Conservation (phyloP, 352 stramenopile genomes). For the Globisporangium splendens region DNA sequence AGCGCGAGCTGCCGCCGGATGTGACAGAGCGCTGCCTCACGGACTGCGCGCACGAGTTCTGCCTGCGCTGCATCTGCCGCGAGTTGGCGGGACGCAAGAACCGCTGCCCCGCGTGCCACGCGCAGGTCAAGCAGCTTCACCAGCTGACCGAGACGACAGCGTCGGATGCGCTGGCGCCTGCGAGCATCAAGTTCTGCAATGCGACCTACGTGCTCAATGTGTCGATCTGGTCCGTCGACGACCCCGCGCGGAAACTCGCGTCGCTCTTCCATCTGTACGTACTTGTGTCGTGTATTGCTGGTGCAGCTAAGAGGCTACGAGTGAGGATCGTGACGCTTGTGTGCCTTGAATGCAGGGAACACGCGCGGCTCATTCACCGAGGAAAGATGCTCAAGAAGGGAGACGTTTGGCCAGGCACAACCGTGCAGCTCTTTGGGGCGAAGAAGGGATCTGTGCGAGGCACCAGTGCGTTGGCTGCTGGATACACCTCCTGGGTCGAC, state of each 20-base stretch:
- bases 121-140: slow-evolving; percentile 51
- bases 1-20: slow-evolving; percentile 28
- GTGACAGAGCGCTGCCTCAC: slow-evolving; percentile 53
- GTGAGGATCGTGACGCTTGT: too few relatives aligned
- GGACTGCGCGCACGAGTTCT: slow-evolving; percentile 83
- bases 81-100: slow-evolving; percentile 57
- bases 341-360: slow-evolving; percentile 32
- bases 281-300: neutral
- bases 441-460: slow-evolving; percentile 23
- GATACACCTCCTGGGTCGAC: slow-evolving; percentile 24
- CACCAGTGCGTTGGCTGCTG: slow-evolving; percentile 1
- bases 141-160: slow-evolving; percentile 31
- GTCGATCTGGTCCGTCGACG: slow-evolving; percentile 74
- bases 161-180: slow-evolving; percentile 24
- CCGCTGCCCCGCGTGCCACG: slow-evolving; percentile 58
- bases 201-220: slow-evolving; percentile 73
- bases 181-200: slow-evolving; percentile 80
- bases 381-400: slow-evolving; percentile 81
- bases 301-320: neutral
- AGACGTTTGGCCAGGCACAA: slow-evolving; percentile 74
- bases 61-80: slow-evolving; percentile 60
- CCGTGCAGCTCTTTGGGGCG: slow-evolving; percentile 83
- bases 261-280: slow-evolving; percentile 73
- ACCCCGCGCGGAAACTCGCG: slow-evolving; percentile 58
- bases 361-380: slow-evolving; percentile 71